Conservation (phyloP, 78 protist species). For the Protostelium mycophagum region DNA sequence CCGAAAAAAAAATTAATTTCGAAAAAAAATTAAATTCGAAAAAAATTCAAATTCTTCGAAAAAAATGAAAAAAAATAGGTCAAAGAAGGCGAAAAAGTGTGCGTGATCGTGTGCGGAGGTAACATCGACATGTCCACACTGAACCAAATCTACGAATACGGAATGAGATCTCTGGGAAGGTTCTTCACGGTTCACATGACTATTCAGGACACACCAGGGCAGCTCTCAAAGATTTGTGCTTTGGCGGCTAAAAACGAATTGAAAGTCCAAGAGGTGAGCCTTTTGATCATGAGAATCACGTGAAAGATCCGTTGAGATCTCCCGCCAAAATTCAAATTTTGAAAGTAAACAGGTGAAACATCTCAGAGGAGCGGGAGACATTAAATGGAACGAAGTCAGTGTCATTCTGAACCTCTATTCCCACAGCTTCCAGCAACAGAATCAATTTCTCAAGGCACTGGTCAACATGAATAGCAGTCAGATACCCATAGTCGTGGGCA, state of each 20-base stretch:
- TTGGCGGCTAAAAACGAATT: conserved; percentile 46
- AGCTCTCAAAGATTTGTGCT: conserved; percentile 29
- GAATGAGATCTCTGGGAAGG: conserved; percentile 52
- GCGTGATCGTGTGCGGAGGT: conserved; percentile 73
- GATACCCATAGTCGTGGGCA: conserved; percentile 49
- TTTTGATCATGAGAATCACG: background rate
- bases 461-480: conserved; percentile 22
- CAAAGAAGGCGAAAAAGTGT: conserved; percentile 53
- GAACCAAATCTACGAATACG: conserved; percentile 63
- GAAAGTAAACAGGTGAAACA: conserved; percentile 18
- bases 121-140: conserved; percentile 72
- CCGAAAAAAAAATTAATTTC: too few species aligned
- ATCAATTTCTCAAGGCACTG: conserved; percentile 34
- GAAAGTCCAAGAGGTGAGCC: conserved; percentile 53
- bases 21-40: too few species aligned
- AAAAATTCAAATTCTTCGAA: too few species aligned
- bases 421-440: conserved; percentile 64
- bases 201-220: conserved; percentile 56
- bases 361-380: conserved; percentile 56
- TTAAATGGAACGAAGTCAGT: conserved; percentile 60
- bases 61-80: conserved; percentile 5
- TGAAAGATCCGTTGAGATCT: background rate
- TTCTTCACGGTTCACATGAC: conserved; percentile 49
- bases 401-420: conserved; percentile 44
- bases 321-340: background rate